phyloP scores from a whole-genome alignment of 2,329 filamentous ascomycete species.

The Epichloe amarillans region DNA sequence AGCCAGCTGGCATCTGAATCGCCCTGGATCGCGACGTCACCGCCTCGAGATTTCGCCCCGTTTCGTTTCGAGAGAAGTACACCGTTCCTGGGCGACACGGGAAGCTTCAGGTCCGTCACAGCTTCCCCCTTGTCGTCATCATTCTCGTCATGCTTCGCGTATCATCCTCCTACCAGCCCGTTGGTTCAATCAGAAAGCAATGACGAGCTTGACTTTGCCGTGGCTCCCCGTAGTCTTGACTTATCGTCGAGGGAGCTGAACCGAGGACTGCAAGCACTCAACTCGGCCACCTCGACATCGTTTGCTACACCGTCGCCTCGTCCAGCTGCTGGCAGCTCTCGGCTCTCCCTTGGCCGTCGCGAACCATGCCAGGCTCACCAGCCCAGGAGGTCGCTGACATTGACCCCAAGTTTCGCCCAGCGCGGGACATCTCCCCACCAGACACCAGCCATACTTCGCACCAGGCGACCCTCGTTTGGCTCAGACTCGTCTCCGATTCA shows the following conservation, averaged over 20 bases:
- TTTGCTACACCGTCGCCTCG: conserved; percentile 27
- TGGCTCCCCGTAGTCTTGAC: conserved; percentile 37
- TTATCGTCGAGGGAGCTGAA: conserved; percentile 26
- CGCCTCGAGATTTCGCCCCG: conserved; percentile 36
- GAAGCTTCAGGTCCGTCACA: conserved; percentile 26
- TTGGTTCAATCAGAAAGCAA: conserved; percentile 81
- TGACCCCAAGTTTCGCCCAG: conserved; percentile 30
- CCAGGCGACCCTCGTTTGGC: conserved; percentile 56
- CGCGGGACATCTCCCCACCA: conserved; percentile 34
- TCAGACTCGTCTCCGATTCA: conserved; percentile 67
- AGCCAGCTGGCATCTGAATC: background rate
- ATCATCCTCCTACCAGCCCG: conserved; percentile 83
- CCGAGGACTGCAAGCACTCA: conserved; percentile 57
- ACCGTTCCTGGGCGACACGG: conserved; percentile 17
- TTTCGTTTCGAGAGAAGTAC: conserved; percentile 29
- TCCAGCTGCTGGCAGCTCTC: conserved; percentile 13
- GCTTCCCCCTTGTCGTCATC: conserved; percentile 57
- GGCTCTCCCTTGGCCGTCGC: conserved; percentile 31
- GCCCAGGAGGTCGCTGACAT: conserved; percentile 61
- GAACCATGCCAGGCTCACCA: conserved; percentile 70
- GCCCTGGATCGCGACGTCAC: conserved; percentile 42
- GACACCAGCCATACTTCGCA: conserved; percentile 35
- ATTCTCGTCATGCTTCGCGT: conserved; percentile 64
- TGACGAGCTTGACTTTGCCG: conserved; percentile 51
- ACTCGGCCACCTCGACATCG: conserved; percentile 41